Evolutionary conservation across 2,329 filamentous ascomycete species (phyloP), one percentile per base, ranked within the genome.

Genomic region (Calcarisporium arbuscula): DNA sequence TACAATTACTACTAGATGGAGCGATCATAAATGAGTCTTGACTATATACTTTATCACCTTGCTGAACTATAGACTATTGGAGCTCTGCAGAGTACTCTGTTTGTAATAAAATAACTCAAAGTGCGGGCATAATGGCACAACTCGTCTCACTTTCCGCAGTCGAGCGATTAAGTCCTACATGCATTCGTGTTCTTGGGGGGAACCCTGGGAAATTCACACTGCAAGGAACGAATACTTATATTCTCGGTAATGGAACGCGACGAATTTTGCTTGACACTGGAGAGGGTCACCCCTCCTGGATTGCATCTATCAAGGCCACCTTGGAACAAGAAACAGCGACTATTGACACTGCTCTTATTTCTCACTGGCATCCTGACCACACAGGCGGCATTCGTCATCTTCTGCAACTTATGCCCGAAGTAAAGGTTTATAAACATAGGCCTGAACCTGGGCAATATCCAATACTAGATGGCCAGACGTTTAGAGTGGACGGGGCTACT

Each of bases 331-430:
- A 94, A 54, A 71, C 79, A 17, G 82, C 82, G 15, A 73, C 67
- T 0, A 66, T 96, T 17, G 67, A 76, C n/a, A 65, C 70, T 14
- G 79, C 80, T 0, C 67, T 98, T 16, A 68, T 98, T 31, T 94
- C 89, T 0, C 92, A 98, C 58, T 94, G 89, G 87, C 92, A 98
- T 54, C 74, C 66, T 27, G 92, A 98, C 53, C 92, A 98, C 53
- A 72, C 80, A 6, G 76, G 80, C 17, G 92, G 92, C 7, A 73
- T 95, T 17, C 55, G 63, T 4, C 79, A 94, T 48, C 65, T 95
- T 1, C 64, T 80, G 14, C 58, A 62, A 11, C 53, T 82, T 17
- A 84, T 70, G n/a, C 82, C 85, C 0, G 53, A 68, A 14, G 77
- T 73, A 6, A 65, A 64, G 16, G 59, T 92, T 25, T 77, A 80